A percentile compares a stretch with the other conserved stretches of the same genome.
Evolutionary conservation across 169 alveolate species (phyloP).

Genomic region (Perkinsus olseni): DNA sequence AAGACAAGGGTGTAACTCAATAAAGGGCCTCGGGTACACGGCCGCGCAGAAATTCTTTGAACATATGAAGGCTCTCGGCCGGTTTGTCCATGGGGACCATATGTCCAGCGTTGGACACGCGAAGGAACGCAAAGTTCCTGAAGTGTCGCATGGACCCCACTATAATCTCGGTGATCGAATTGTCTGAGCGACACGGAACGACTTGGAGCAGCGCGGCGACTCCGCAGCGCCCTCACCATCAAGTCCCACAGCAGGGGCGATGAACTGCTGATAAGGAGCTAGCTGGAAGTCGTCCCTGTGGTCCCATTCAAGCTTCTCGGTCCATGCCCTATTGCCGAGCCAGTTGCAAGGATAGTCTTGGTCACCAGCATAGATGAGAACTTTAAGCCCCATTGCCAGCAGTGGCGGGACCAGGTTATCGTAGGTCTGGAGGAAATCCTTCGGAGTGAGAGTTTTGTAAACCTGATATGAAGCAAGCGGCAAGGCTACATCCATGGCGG

Average conservation of each 20-base stretch:
- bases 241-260: not conserved
- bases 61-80: not conserved
- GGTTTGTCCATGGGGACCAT: not conserved
- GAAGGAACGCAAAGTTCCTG: not conserved
- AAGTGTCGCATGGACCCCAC: not conserved
- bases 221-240: not conserved
- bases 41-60: not conserved
- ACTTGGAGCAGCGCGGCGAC: not conserved
- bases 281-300: not conserved
- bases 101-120: not conserved
- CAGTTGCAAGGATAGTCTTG: conserved; percentile 12
- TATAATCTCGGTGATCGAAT: not conserved
- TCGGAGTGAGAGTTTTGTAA: not conserved
- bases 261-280: not conserved
- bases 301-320: not conserved
- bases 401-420: not conserved
- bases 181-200: not conserved
- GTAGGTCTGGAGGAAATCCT: not conserved
- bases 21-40: not conserved
- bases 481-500: too few relatives aligned
- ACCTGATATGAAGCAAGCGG: not conserved
- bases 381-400: not conserved
- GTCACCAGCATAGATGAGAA: conserved; percentile 8
- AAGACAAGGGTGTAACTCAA: not conserved
- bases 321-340: conserved; percentile 2